phyloP scores from a whole-genome alignment of 768 basidiomycete genomes.

The Auriscalpium orientale region DNA sequence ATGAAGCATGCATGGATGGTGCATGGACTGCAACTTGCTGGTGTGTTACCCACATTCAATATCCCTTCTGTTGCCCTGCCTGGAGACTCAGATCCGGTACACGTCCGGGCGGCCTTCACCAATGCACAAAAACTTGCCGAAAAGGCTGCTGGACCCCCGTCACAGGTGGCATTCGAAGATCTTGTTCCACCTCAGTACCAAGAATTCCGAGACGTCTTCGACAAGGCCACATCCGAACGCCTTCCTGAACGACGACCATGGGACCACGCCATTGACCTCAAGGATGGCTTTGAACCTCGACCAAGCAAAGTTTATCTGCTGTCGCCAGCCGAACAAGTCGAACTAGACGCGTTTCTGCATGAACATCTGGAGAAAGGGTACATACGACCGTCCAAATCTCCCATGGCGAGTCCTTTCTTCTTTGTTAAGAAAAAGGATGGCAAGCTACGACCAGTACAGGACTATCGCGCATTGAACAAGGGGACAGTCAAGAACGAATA shows the following conservation, averaged over 20 bases:
- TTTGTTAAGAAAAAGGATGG: slow-evolving; percentile 33
- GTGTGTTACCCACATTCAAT: not conserved
- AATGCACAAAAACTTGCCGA: not conserved
- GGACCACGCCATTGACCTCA: slow-evolving; percentile 14
- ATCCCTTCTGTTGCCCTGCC: not conserved
- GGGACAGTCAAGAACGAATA: slow-evolving; percentile 3
- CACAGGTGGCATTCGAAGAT: not conserved
- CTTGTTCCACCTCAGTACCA: not conserved
- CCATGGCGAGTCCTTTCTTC: slow-evolving; percentile 18
- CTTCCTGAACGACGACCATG: slow-evolving; percentile 14
- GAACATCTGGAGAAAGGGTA: not conserved
- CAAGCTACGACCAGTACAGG: slow-evolving; percentile 21
- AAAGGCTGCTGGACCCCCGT: not conserved
- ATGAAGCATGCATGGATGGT: not conserved
- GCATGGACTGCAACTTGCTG: not conserved
- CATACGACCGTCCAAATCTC: slow-evolving; percentile 15
- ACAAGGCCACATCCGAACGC: slow-evolving; percentile 15
- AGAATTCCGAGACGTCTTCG: slow-evolving; percentile 12
- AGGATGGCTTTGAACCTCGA: slow-evolving; percentile 2
- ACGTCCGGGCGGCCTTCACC: not conserved
- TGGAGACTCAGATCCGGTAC: not conserved
- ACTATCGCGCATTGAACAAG: slow-evolving; percentile 20
- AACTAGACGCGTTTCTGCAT: slow-evolving; percentile 11
- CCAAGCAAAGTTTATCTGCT: slow-evolving; percentile 15
- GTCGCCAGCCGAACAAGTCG: slow-evolving; percentile 14